A percentile compares a stretch with the other conserved stretches of the same genome.
phyloP scores from a whole-genome alignment of 257 asterid genomes.

The Thymus quinquecostatus region DNA sequence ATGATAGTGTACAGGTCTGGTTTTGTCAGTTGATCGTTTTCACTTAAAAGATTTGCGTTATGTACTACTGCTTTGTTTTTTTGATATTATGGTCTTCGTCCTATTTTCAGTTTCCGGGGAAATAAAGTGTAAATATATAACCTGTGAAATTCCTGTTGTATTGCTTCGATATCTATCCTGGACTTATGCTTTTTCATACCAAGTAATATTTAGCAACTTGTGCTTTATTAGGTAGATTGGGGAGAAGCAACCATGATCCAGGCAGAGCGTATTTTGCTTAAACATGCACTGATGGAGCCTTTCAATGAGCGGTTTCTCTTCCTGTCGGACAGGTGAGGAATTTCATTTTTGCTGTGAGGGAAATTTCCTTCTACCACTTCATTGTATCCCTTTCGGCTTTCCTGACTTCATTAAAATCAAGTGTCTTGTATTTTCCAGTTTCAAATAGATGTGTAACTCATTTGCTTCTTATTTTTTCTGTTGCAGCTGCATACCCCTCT shows the following conservation, averaged over 20 bases:
- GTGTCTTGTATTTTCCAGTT: slow-evolving; percentile 16
- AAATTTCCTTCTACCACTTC: slow-evolving; percentile 9
- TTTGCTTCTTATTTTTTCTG: slow-evolving; percentile 28
- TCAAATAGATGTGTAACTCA: slow-evolving; percentile 20
- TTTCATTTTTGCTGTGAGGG: neutral
- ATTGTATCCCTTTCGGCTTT: slow-evolving; percentile 1
- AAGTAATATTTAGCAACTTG: slow-evolving; percentile 41
- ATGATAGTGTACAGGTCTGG: slow-evolving; percentile 84
- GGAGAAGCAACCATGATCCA: slow-evolving; percentile 98
- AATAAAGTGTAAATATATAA: neutral
- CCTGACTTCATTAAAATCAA: slow-evolving; percentile 8
- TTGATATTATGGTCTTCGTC: neutral
- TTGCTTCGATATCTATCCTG: slow-evolving; percentile 15
- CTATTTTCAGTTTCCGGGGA: neutral
- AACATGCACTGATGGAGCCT: slow-evolving; percentile 76
- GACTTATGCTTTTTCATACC: neutral
- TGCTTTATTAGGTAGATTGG: slow-evolving; percentile 90
- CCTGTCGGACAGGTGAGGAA: slow-evolving; percentile 85
- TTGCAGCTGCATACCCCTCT: slow-evolving; percentile 95
- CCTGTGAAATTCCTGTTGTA: neutral
- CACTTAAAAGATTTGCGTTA: neutral
- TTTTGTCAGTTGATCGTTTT: slow-evolving; percentile 27
- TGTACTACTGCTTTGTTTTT: slow-evolving; percentile 10
- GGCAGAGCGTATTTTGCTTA: slow-evolving; percentile 94
- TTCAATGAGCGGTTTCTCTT: slow-evolving; percentile 80